Evolutionary conservation across 2,329 filamentous ascomycete species (phyloP), one percentile per base, ranked within the genome.

Genomic region (Pezicula radicicola): DNA sequence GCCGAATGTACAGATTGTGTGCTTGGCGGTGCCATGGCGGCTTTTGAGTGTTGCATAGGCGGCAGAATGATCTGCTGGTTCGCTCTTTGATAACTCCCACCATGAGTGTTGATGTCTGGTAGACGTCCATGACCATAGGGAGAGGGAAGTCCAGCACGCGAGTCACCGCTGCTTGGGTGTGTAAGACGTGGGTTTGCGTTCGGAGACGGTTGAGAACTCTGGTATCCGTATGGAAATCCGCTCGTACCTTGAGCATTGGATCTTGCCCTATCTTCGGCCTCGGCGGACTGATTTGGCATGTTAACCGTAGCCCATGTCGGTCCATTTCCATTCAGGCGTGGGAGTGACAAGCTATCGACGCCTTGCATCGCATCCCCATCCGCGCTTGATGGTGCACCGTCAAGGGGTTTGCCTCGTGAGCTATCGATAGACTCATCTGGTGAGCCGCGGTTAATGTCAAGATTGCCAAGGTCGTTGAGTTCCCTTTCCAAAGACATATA

Each of bases 401-500:
- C 45, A 35, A 59, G 54, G 16, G 64, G 58, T 16, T 51, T 51
- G n/a, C 52, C 44, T 35, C 66, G 61, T 10, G 60, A 62, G 13
- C 51, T 57, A 46, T 64, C 62, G 61, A 60, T 13, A 40, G 53
- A 15, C 46, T 44, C 19, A 19, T 51, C 40, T 52, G 50, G 25
- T 63, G 56, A 15, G 33, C 21, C 13, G 12, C n/a, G n/a, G 12
- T 27, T 42, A 42, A 63, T 59, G 36, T 56, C 58, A 35, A 65
- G 50, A 27, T 55, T 58, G n/a, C 83, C 83, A 2, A 86, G 74
- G 4, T 67, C 75, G 7, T 58, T 51, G 1, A 87, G 70, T 60
- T 85, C 82, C 46, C 70, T 65, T 58, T 72, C 75, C 28, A 85
- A 64, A 9, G 72, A 65, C 54, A 74, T 75, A 66, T 79, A 84